A percentile compares a stretch with the other conserved stretches of the same genome.
Evolutionary conservation across 2,329 filamentous ascomycete species (phyloP).

Genomic region (Colletotrichum destructivum): DNA sequence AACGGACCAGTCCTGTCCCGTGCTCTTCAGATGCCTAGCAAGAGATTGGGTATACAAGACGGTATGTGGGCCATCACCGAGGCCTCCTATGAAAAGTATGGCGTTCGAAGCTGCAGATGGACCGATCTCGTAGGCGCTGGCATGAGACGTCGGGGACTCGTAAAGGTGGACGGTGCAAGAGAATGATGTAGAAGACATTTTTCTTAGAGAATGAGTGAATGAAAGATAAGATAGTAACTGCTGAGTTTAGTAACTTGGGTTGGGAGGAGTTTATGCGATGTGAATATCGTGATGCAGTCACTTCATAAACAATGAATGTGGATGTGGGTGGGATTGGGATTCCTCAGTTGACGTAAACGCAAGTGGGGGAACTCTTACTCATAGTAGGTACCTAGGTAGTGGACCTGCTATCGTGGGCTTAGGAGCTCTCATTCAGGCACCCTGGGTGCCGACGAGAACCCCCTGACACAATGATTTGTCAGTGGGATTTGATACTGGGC

Average conservation of each 20-base stretch:
- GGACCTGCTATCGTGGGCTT: constrained; percentile 4
- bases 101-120: constrained; percentile 65
- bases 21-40: constrained; percentile 58
- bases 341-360: constrained; percentile 13
- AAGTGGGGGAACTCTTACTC: not conserved
- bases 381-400: no score
- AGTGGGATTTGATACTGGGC: not conserved
- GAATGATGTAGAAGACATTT: constrained; percentile 25
- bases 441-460: not conserved
- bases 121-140: constrained; percentile 65
- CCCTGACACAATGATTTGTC: not conserved
- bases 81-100: constrained; percentile 79
- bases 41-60: constrained; percentile 69
- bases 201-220: not conserved
- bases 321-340: not conserved
- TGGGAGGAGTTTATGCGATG: not conserved
- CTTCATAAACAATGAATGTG: not conserved
- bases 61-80: constrained; percentile 78
- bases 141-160: constrained; percentile 55
- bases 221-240: no score
- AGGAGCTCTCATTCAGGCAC: not conserved
- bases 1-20: constrained; percentile 63
- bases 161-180: constrained; percentile 63
- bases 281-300: not conserved
- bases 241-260: not conserved